Evolutionary conservation across 805 yeast genomes (phyloP), one percentile per base, ranked within the genome.

Genomic region (Kodamaea fukazawae): DNA sequence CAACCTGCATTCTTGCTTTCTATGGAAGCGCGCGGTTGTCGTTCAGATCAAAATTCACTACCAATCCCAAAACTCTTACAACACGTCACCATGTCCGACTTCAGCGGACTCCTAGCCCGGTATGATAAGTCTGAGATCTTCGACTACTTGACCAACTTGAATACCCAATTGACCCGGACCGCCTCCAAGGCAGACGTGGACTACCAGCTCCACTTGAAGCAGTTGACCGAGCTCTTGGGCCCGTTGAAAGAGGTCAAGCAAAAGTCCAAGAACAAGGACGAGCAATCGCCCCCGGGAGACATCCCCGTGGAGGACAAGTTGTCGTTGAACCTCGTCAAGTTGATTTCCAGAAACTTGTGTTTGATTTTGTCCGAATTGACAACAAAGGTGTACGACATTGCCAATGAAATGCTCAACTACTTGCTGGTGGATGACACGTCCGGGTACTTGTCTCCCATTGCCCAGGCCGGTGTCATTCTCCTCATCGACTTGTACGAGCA

Each of bases 401-500:
- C 70, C 37, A 67, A 69, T 43, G 54, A 47, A 12, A 54, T 67
- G 13, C 48, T 67, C 37, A 58, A 57, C 30, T 51, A 58, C 39
- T 33, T 67, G 30, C 42, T 36, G 2, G 41, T 54, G 9, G 50
- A 44, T 13, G 56, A 50, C 4, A 40, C 16, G 17, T 51, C 48
- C 17, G 49, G 10, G 12, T 28, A 46, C 6, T 40, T 57, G 11
- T 16, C 53, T 4, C 37, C 45, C 3, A 47, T 49, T 3, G 51
- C 58, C 9, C 44, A 53, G 11, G 44, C 63, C 15, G 54, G 67
- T 2, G 50, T 58, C 6, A 46, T 67, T 12, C 38, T 70, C 9
- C 55, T 69, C 33, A 63, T 60, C 32, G 73, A 69, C 41, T 41
- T 70, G 22, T 60, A 62, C 48, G 70, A 67, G 31, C 38, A 50